Percentiles rank a stretch among this genome's conserved stretches.
These are phyloP conservation scores for Verbascum thapsus DNA, from an alignment of 257 asterid genomes.

Conservation along the genomic window DNA sequence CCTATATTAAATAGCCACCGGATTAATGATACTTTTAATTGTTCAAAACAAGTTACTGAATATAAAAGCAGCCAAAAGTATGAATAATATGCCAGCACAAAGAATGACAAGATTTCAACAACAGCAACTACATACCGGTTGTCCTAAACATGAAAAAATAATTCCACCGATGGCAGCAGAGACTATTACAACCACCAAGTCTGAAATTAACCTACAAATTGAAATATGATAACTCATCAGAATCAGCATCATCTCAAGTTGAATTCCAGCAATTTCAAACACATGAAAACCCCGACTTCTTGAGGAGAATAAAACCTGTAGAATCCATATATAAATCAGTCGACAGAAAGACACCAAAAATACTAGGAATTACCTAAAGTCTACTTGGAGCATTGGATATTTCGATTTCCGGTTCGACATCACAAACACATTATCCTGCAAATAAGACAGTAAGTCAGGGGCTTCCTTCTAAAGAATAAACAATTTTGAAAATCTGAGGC, in stretches of 20 bases:
- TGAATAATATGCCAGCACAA: slow-evolving; percentile 14
- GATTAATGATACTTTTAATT: slow-evolving; percentile 18
- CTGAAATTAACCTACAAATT: slow-evolving; percentile 84
- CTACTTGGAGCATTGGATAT: no score
- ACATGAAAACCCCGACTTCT: not conserved
- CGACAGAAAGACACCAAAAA: no score
- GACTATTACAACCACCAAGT: slow-evolving; percentile 94
- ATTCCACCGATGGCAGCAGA: slow-evolving; percentile 99
- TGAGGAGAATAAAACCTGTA: not conserved
- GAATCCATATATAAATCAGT: not conserved
- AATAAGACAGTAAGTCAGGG: no score
- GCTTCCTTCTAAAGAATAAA: no score
- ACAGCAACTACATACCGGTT: slow-evolving; percentile 70
- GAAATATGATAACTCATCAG: slow-evolving; percentile 14
- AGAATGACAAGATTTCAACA: slow-evolving; percentile 20
- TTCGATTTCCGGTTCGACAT: no score
- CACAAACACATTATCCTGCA: no score
- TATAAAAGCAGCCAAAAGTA: slow-evolving; percentile 28
- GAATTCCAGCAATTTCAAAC: slow-evolving; percentile 10
- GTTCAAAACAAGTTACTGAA: slow-evolving; percentile 20
- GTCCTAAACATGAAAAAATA: slow-evolving; percentile 90
- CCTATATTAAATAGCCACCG: slow-evolving; percentile 47
- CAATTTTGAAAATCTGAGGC: no score
- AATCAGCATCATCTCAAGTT: slow-evolving; percentile 29
- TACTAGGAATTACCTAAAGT: no score